Percentiles rank a stretch among this genome's conserved stretches.
Conservation (phyloP, 108 stramenopile genomes). For the Stephanodiscus triporus region DNA sequence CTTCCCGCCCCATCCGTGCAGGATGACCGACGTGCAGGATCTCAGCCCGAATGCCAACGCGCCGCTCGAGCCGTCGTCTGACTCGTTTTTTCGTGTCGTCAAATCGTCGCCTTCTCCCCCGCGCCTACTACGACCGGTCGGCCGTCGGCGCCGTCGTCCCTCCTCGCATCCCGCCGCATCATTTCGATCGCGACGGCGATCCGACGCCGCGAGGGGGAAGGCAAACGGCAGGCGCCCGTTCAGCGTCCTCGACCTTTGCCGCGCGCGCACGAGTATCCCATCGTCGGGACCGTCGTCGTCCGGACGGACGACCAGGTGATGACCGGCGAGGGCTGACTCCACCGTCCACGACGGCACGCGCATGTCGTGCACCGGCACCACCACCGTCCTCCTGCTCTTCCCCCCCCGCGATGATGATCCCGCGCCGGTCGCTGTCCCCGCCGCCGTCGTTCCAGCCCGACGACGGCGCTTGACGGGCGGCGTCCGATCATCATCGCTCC, state of each 20-base stretch:
- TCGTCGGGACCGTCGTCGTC: slow-evolving; percentile 22
- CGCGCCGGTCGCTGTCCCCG: not conserved
- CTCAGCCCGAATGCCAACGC: slow-evolving; percentile 24
- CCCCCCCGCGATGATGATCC: not conserved
- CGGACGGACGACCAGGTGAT: slow-evolving; percentile 31
- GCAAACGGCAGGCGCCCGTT: slow-evolving; percentile 48
- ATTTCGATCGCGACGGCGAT: too few relatives aligned
- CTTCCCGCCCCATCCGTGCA: slow-evolving; percentile 8
- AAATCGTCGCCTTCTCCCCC: not conserved
- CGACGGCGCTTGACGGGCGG: not conserved
- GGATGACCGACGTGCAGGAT: slow-evolving; percentile 41
- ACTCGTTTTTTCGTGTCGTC: too few relatives aligned
- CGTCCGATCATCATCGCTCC: not conserved
- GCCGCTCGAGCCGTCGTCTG: not conserved
- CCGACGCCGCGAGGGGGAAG: slow-evolving; percentile 24
- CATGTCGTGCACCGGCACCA: slow-evolving; percentile 4
- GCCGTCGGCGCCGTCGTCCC: not conserved
- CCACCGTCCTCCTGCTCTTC: too few relatives aligned
- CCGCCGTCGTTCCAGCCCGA: not conserved
- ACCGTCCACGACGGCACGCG: slow-evolving; percentile 22
- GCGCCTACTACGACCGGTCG: not conserved
- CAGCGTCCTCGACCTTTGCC: slow-evolving; percentile 30
- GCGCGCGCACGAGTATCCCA: slow-evolving; percentile 52
- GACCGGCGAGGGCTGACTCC: slow-evolving; percentile 2
- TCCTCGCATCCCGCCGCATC: not conserved